A percentile compares a stretch with the other conserved stretches of the same genome.
Evolutionary conservation across 257 asterid genomes (phyloP).

Genomic region (Solanum stenotomum): DNA sequence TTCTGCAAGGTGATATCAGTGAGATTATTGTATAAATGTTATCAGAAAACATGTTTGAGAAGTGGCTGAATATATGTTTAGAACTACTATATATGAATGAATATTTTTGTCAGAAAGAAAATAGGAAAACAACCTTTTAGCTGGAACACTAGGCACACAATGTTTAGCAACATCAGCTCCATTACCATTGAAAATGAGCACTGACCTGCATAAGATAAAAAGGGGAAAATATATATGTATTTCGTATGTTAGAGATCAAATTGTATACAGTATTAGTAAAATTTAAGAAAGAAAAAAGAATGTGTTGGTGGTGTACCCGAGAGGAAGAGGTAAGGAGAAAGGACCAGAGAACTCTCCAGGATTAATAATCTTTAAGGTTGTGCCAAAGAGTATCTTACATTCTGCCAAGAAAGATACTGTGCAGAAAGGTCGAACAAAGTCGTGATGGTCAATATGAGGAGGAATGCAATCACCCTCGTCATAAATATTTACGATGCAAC

Average conservation of each 20-base stretch:
- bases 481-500: slow-evolving; percentile 85
- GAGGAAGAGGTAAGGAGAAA: slow-evolving; percentile 49
- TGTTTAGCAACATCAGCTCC: slow-evolving; percentile 92
- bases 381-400: slow-evolving; percentile 67
- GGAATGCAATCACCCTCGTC: slow-evolving; percentile 93
- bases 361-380: slow-evolving; percentile 43
- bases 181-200: slow-evolving; percentile 62
- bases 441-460: slow-evolving; percentile 85
- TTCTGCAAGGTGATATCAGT: neutral
- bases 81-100: no score
- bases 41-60: no score
- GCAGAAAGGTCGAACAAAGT: slow-evolving; percentile 78
- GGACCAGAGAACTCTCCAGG: slow-evolving; percentile 82
- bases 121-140: slow-evolving; percentile 37
- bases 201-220: slow-evolving; percentile 39
- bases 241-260: neutral
- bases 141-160: slow-evolving; percentile 72
- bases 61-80: no score
- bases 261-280: neutral
- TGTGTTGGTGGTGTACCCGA: slow-evolving; percentile 45
- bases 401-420: slow-evolving; percentile 75
- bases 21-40: no score
- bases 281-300: neutral
- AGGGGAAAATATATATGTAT: neutral
- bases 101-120: neutral